Evolutionary conservation across 2,329 filamentous ascomycete species (phyloP), one percentile per base, ranked within the genome.

Genomic region (Eutypa lata): DNA sequence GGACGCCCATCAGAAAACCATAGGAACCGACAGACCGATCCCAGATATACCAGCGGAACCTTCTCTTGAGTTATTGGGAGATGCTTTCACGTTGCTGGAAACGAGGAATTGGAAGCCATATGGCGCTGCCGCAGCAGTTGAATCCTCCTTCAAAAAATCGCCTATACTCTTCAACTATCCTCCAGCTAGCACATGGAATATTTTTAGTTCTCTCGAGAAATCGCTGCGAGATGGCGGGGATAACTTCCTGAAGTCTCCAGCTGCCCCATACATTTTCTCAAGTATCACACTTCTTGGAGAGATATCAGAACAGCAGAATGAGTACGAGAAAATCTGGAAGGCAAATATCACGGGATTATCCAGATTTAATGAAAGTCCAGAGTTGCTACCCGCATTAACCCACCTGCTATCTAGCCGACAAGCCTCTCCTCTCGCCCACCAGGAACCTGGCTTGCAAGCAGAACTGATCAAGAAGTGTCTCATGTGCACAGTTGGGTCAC

Each of bases 191-290:
- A 61, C 65, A 1, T 49, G 62, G 7, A 61, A 69, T 1, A 69
- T 85, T 13, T 68, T 75, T 3, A 63, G 72, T 0, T 69, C 78
- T 16, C 69, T 85, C 2, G 67, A 69, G 2, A 57, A 61, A 1
- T 83, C 89, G 42, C 70, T 88, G 4, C 68, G 75, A 19, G 72
- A 82, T 1, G 74, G 86, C 55, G 73, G 88, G 14, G 73, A 80
- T 0, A 71, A 74, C 1, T 72, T 94, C 16, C 71, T 92, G 2
- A 70, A 79, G 2, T 91, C 90, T 0, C 82, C 88, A 0, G 92
- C 90, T 1, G 82, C 83, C 0, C 70, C 80, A 2, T 80, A 86
- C 48, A 68, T 96, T 0, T 73, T 91, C 7, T 81, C 85, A 0
- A 82, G 85, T 11, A 73, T 96, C 0, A 79, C 85, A 47, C 68